These are phyloP conservation scores for Boletellus sp. DNA, from an alignment of 768 basidiomycete species.

Conservation along the genomic window DNA sequence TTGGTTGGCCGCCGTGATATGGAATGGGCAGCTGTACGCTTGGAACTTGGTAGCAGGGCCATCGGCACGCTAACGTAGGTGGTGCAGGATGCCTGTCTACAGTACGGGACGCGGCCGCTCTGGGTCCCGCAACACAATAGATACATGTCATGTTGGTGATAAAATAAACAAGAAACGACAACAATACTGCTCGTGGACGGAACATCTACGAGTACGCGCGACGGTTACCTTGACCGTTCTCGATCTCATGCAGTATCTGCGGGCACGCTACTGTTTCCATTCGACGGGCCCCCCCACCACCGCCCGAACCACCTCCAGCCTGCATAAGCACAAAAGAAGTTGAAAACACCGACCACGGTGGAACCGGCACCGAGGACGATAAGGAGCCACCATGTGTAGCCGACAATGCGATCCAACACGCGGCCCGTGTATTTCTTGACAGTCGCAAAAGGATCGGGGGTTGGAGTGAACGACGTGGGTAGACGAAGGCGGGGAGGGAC, in stretches of 20 bases:
- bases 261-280: conserved; percentile 4
- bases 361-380: conserved; percentile 76
- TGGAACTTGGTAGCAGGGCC: too few species aligned
- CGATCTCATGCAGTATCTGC: conserved; percentile 16
- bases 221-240: not conserved
- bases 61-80: too few species aligned
- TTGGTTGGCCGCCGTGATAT: too few species aligned
- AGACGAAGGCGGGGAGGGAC: conserved; percentile 45
- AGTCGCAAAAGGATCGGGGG: conserved; percentile 48
- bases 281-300: conserved; percentile 14
- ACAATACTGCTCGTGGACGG: not conserved
- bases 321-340: conserved; percentile 64
- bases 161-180: not conserved
- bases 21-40: not conserved
- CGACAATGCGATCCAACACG: conserved; percentile 67
- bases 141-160: not conserved
- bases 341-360: conserved; percentile 62
- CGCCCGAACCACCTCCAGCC: conserved; percentile 60
- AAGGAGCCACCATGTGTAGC: conserved; percentile 76
- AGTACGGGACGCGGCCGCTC: not conserved
- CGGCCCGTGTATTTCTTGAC: conserved; percentile 66
- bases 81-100: not conserved
- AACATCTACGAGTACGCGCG: too few species aligned
- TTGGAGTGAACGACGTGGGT: conserved; percentile 47
- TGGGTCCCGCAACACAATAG: too few species aligned